Percentiles rank a stretch among this genome's conserved stretches.
Conservation (phyloP, 2,329 filamentous ascomycete genomes). For the Colletotrichum australisinense region DNA sequence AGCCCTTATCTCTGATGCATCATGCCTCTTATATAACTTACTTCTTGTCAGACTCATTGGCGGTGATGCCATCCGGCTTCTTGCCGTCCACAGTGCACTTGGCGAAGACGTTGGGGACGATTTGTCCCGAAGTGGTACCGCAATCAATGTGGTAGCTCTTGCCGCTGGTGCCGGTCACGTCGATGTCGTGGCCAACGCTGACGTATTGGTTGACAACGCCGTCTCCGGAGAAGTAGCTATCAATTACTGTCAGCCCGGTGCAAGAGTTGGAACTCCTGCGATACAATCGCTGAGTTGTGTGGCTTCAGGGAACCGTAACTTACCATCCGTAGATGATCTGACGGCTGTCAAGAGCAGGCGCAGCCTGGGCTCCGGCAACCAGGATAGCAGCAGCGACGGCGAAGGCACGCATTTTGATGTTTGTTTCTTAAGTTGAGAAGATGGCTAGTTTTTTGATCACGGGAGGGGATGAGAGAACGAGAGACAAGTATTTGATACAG, state of each 20-base stretch:
- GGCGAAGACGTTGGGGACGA: conserved; percentile 27
- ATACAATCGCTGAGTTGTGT: background rate
- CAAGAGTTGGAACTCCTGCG: background rate
- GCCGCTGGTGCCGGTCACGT: background rate
- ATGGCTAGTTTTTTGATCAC: background rate
- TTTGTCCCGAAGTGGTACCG: conserved; percentile 11
- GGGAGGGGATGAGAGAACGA: background rate
- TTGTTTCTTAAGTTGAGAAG: background rate
- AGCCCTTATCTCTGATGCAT: too few relatives aligned
- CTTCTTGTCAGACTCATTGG: background rate
- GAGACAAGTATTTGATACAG: background rate
- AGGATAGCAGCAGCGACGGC: conserved; percentile 10
- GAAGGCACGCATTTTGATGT: conserved; percentile 12
- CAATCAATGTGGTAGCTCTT: conserved; percentile 24
- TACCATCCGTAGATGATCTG: conserved; percentile 28
- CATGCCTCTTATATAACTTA: background rate
- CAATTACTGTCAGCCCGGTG: background rate
- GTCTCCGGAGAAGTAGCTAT: conserved; percentile 12
- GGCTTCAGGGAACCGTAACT: background rate
- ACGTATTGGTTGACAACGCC: conserved; percentile 12
- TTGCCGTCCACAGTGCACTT: conserved; percentile 21
- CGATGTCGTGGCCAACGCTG: conserved; percentile 9
- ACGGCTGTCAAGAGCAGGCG: conserved; percentile 9
- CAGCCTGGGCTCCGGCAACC: conserved; percentile 11
- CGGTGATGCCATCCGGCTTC: conserved; percentile 9